Evolutionary conservation across 2,329 filamentous ascomycete species (phyloP).

Genomic region (Hypomyces rosellus): DNA sequence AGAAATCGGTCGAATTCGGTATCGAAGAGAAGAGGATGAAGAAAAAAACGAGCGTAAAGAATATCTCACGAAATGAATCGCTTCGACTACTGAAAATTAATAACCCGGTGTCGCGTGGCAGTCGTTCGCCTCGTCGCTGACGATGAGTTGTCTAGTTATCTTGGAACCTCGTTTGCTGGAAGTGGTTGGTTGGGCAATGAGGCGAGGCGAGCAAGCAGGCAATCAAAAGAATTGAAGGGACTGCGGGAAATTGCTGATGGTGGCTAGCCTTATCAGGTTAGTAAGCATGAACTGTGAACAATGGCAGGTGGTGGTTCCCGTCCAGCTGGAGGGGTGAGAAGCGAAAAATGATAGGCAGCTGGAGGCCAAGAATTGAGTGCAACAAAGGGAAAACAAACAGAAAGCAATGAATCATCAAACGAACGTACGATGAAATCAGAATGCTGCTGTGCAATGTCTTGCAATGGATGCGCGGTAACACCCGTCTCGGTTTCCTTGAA

Average conservation of each 20-base stretch:
- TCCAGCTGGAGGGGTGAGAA: background rate
- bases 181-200: constrained; percentile 8
- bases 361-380: too few relatives aligned
- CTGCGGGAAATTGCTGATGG: constrained; percentile 32
- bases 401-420: too few relatives aligned
- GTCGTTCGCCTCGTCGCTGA: constrained; percentile 10
- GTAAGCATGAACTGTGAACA: constrained; percentile 1
- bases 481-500: too few relatives aligned
- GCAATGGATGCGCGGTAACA: too few relatives aligned
- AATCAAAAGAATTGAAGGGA: constrained; percentile 14
- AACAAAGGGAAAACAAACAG: too few relatives aligned
- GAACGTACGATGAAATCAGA: too few relatives aligned
- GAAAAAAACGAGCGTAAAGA: background rate
- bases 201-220: background rate
- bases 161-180: constrained; percentile 2
- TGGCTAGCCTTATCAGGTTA: constrained; percentile 16
- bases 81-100: too few relatives aligned
- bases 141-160: constrained; percentile 9
- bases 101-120: background rate
- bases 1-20: background rate
- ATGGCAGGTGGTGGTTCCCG: background rate
- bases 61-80: background rate
- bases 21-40: background rate
- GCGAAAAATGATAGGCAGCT: too few relatives aligned
- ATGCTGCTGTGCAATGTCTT: too few relatives aligned